These are phyloP conservation scores for Elaeagnus macrophylla DNA, from an alignment of 306 rosid genomes.

Conservation along the genomic window DNA sequence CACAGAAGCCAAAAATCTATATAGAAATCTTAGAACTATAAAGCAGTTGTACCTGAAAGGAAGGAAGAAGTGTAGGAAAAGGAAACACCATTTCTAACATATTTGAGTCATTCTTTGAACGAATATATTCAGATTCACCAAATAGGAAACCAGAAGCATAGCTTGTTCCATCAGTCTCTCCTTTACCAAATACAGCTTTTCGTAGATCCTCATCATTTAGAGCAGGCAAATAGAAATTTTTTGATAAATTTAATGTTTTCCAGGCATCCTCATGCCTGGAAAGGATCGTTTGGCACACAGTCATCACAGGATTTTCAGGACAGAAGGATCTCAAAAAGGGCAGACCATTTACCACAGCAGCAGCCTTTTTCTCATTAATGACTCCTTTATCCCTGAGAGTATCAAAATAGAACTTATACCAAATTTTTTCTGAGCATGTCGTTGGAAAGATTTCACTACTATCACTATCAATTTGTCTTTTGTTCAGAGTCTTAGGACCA, in stretches of 20 bases:
- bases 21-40: conserved; percentile 9
- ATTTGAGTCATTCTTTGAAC: conserved; percentile 46
- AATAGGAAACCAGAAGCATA: conserved; percentile 74
- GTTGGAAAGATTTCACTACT: conserved; percentile 26
- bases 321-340: conserved; percentile 41
- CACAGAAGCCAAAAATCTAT: conserved; percentile 17
- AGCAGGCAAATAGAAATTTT: conserved; percentile 61
- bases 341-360: conserved; percentile 23
- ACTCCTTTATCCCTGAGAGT: conserved; percentile 41
- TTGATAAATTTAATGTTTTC: conserved; percentile 60
- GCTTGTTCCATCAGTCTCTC: conserved; percentile 55
- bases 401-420: conserved; percentile 68
- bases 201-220: conserved; percentile 66
- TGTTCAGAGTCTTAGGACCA: conserved; percentile 3
- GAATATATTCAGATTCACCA: conserved; percentile 62
- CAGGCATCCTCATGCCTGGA: conserved; percentile 41
- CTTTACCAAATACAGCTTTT: conserved; percentile 49
- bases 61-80: conserved; percentile 82
- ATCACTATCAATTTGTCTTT: conserved; percentile 26
- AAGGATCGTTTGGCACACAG: conserved; percentile 50
- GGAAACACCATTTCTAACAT: conserved; percentile 73
- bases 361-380: conserved; percentile 24
- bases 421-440: conserved; percentile 45
- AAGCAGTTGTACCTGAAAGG: conserved; percentile 50
- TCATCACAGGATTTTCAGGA: conserved; percentile 65